Conservation (phyloP, 176 grass and related monocot genomes). For the Zizania latifolia region DNA sequence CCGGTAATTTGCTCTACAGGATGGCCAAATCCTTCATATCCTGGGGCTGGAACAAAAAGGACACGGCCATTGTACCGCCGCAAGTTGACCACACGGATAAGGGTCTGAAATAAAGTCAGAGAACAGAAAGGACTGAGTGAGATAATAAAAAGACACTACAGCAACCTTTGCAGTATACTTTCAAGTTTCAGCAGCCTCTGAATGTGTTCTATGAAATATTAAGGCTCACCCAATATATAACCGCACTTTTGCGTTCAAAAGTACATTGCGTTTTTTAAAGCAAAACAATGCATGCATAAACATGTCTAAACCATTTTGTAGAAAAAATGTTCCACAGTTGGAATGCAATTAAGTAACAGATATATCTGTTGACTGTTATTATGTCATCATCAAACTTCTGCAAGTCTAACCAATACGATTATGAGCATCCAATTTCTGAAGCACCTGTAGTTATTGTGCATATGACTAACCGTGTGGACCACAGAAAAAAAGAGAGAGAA, state of each 20-base stretch:
- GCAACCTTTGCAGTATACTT: neutral
- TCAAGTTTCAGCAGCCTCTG: neutral
- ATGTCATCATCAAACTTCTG: neutral
- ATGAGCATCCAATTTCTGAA: neutral
- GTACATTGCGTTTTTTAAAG: neutral
- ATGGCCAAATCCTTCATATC: constrained; percentile 70
- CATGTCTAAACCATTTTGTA: neutral
- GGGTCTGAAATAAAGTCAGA: constrained; percentile 52
- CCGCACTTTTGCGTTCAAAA: neutral
- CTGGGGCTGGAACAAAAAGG: constrained; percentile 70
- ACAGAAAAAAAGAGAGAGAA: neutral
- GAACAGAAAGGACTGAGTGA: neutral
- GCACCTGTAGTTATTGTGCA: neutral
- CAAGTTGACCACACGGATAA: constrained; percentile 61
- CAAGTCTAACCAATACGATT: neutral
- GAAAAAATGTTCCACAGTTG: neutral
- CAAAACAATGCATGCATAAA: neutral
- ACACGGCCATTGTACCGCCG: constrained; percentile 61
- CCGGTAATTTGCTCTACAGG: constrained; percentile 36
- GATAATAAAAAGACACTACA: neutral
- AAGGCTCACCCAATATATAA: neutral
- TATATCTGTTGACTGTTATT: neutral
- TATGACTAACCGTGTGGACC: neutral
- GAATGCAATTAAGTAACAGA: neutral
- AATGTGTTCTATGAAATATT: neutral